A percentile compares a stretch with the other conserved stretches of the same genome.
phyloP scores from a whole-genome alignment of 805 yeast species.

The Maudiozyma saulgeensis region DNA sequence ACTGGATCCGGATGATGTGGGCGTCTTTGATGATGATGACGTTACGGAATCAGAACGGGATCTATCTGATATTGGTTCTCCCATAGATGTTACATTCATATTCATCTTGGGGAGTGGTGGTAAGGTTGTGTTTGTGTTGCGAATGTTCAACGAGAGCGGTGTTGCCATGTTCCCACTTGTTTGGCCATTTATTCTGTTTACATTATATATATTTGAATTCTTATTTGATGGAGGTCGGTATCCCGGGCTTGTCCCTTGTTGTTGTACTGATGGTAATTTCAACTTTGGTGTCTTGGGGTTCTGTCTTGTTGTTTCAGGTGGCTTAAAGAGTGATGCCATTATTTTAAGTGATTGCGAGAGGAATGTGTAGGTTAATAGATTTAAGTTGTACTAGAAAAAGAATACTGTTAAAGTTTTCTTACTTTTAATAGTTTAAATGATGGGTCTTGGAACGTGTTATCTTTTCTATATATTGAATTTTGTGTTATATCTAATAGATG shows the following conservation, averaged over 20 bases:
- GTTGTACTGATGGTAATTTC: conserved; percentile 30
- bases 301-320: conserved; percentile 34
- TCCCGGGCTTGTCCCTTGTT: not conserved
- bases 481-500: too few species aligned
- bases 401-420: too few species aligned
- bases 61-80: conserved; percentile 10
- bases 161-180: not conserved
- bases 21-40: conserved; percentile 13
- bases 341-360: too few species aligned
- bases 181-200: not conserved
- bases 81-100: conserved; percentile 7
- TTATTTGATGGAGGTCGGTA: not conserved
- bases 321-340: conserved; percentile 30
- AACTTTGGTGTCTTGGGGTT: conserved; percentile 36
- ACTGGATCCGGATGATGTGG: conserved; percentile 22
- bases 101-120: not conserved
- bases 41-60: not conserved
- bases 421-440: too few species aligned
- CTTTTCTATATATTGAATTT: too few species aligned
- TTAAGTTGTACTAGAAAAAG: too few species aligned
- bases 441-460: too few species aligned
- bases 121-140: not conserved
- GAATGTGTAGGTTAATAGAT: too few species aligned
- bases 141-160: conserved; percentile 1
- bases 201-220: not conserved